Conservation (phyloP, 345 rosid species). For the Kandelia obovata region DNA sequence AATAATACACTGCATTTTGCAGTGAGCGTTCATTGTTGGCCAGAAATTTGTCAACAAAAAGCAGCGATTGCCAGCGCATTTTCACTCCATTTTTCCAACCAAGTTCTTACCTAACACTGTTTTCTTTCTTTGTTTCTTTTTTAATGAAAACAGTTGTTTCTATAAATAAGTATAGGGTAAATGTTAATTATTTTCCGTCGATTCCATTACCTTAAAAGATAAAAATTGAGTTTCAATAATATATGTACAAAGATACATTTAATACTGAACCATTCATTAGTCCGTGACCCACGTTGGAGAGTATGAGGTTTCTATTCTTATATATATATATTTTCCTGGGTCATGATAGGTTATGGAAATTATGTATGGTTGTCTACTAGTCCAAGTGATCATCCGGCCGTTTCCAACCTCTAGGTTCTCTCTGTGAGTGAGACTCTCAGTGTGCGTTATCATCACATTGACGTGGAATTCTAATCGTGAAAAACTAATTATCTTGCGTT, state of each 20-base stretch:
- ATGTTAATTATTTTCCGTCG: not conserved
- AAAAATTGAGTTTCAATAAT: not conserved
- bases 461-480: constrained; percentile 24
- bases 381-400: too few species aligned
- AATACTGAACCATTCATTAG: constrained; percentile 3
- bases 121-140: not conserved
- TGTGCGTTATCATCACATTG: constrained; percentile 1
- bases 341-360: constrained; percentile 12
- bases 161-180: not conserved
- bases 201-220: not conserved
- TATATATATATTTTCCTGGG: not conserved
- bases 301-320: not conserved
- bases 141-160: not conserved
- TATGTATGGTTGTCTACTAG: not conserved
- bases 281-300: constrained; percentile 15
- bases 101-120: not conserved
- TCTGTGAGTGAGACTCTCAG: not conserved
- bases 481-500: not conserved
- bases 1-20: not conserved
- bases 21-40: not conserved
- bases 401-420: constrained; percentile 11
- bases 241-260: not conserved
- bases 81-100: not conserved
- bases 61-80: not conserved
- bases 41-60: not conserved